These are phyloP conservation scores for Aspergillus avenaceus DNA, from an alignment of 495 filamentous ascomycete species.

Conservation along the genomic window DNA sequence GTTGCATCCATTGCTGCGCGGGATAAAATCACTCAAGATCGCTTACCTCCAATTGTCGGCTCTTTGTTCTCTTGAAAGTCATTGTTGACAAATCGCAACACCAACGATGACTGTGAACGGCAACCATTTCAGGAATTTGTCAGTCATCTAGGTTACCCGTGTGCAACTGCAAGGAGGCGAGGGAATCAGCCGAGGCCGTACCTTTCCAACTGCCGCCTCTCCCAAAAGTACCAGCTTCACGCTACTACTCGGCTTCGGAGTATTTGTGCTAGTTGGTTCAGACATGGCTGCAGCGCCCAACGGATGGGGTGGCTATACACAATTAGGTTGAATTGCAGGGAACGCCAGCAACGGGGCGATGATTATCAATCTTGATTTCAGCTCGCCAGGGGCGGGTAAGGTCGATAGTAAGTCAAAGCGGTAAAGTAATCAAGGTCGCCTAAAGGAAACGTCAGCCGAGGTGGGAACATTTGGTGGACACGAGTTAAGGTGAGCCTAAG, in stretches of 20 bases:
- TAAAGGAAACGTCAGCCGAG: constrained; percentile 16
- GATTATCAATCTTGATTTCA: constrained; percentile 25
- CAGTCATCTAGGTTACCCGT: constrained; percentile 19
- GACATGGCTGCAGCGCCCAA: constrained; percentile 35
- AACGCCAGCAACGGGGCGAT: constrained; percentile 21
- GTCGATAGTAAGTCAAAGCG: constrained; percentile 1
- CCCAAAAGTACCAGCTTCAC: constrained; percentile 97
- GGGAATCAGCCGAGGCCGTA: constrained; percentile 35
- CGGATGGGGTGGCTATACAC: constrained; percentile 9
- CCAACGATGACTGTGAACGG: constrained; percentile 77
- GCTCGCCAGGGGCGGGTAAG: constrained; percentile 18
- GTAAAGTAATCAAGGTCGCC: constrained; percentile 17
- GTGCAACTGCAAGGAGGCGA: constrained; percentile 15
- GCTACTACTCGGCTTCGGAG: constrained; percentile 94
- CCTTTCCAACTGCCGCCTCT: constrained; percentile 98
- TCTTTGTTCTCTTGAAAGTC: constrained; percentile 99
- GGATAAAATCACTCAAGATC: constrained; percentile 6
- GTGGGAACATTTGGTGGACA: no score
- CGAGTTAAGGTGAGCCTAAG: constrained; percentile 6
- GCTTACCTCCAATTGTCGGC: constrained; percentile 93
- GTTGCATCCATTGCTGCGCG: neutral
- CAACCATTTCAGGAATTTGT: constrained; percentile 8
- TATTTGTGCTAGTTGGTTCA: constrained; percentile 47
- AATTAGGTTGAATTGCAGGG: constrained; percentile 34
- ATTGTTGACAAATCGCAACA: constrained; percentile 98